These are phyloP conservation scores for Massarina eburnea DNA, from an alignment of 2,329 filamentous ascomycete genomes.

Conservation along the genomic window DNA sequence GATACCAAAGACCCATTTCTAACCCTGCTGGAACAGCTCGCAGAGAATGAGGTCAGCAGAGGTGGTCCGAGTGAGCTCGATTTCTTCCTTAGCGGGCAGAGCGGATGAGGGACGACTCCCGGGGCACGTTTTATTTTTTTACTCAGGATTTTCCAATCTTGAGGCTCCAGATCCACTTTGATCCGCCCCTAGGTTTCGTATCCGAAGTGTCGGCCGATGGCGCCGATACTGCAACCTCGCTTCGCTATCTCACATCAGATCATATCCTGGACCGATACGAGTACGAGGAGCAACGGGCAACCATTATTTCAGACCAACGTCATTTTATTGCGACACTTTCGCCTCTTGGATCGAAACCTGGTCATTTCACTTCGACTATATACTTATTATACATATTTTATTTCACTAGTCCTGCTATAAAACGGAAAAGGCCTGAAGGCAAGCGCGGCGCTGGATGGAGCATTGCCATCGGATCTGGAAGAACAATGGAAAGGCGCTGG, in stretches of 20 bases:
- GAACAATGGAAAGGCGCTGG: neutral
- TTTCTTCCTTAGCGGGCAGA: slow-evolving; percentile 63
- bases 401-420: neutral
- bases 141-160: slow-evolving; percentile 1
- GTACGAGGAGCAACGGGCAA: neutral
- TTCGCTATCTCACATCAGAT: neutral
- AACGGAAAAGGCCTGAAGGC: neutral
- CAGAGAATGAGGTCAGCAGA: slow-evolving; percentile 73
- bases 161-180: neutral
- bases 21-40: slow-evolving; percentile 76
- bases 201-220: neutral
- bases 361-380: neutral
- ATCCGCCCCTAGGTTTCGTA: neutral
- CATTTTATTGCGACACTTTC: neutral
- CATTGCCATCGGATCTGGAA: neutral
- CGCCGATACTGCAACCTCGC: neutral
- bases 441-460: slow-evolving; percentile 11
- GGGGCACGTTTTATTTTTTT: slow-evolving; percentile 3
- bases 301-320: neutral
- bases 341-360: neutral
- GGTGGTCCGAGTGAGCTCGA: slow-evolving; percentile 75
- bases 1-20: slow-evolving; percentile 85
- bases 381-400: neutral
- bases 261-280: neutral
- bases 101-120: slow-evolving; percentile 15